These are phyloP conservation scores for Colletotrichum cordylinicola DNA, from an alignment of 2,329 filamentous ascomycete species.

Conservation along the genomic window DNA sequence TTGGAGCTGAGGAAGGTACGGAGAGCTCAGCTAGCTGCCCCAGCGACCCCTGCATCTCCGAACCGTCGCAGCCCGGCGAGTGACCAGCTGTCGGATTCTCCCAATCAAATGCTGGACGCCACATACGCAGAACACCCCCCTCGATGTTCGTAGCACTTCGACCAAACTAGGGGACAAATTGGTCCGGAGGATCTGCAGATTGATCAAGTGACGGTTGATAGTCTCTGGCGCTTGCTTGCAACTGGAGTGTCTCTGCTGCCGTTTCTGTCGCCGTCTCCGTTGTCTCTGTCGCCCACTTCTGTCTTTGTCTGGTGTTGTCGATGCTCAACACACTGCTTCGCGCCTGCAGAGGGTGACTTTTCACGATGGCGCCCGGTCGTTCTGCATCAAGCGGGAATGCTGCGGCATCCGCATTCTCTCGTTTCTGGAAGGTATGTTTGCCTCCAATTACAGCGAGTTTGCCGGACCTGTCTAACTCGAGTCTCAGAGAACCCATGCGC, in stretches of 20 bases:
- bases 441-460: not conserved
- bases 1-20: not conserved
- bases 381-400: slow-evolving; percentile 23
- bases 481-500: slow-evolving; percentile 77
- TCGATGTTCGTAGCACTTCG: not conserved
- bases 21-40: not conserved
- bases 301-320: not conserved
- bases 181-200: not conserved
- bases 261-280: not conserved
- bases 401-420: slow-evolving; percentile 37
- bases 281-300: not conserved
- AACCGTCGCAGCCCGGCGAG: not conserved
- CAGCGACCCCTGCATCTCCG: not conserved
- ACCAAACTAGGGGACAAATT: not conserved
- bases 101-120: not conserved
- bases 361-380: slow-evolving; percentile 42
- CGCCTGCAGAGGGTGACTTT: slow-evolving; percentile 49
- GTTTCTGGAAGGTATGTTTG: slow-evolving; percentile 53
- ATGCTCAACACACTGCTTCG: slow-evolving; percentile 45
- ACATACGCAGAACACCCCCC: not conserved
- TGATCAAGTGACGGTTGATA: slow-evolving; percentile 14
- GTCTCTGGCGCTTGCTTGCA: not conserved
- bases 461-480: slow-evolving; percentile 3
- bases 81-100: not conserved
- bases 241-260: not conserved